Evolutionary conservation across 2,329 filamentous ascomycete species (phyloP), one percentile per base, ranked within the genome.

Genomic region (Hymenoscyphus fructigenus): DNA sequence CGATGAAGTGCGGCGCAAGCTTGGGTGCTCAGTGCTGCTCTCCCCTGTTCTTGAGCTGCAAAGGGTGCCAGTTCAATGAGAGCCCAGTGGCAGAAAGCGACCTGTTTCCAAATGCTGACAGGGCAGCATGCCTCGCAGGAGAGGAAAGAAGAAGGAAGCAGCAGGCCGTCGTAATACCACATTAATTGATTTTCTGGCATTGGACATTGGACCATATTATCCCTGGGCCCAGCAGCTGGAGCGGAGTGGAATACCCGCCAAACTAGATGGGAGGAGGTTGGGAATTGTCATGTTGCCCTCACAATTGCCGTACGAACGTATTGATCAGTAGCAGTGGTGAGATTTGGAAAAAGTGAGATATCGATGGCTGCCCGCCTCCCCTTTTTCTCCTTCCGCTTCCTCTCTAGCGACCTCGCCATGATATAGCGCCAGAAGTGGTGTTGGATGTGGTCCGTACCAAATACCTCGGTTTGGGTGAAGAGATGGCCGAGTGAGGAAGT

Each of bases 81-180:
- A 44, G 12, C 2, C 29, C 5, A 32, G 29, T 32, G 29, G 36
- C 36, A 38, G 14, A 38, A 38, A 38, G 12, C 12, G 36, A 38
- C 36, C 36, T 38, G 36, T 15, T n/a, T 38, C 36, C 12, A 38
- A 38, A 38, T 38, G 36, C 14, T 38, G 44, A 23, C 20, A 50
- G 44, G 44, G 44, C 44, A 50, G 44, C n/a, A 50, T 50, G 44
- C 44, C n/a, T 23, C 44, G 36, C 36, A 38, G 36, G 36, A 23
- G 44, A 23, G 23, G 44, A 50, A 50, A 7, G 23, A 14, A 50
- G 44, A 26, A 50, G 44, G 44, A 50, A 50, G 44, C 44, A 50
- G n/a, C 44, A 50, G 44, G n/a, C 20, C 44, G 44, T 50, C 44
- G 44, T 50, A 50, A 26, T 50, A 50, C 44, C 44, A 50, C 44